Conservation (phyloP, 1,284 basidiomycete species). For the Neonothopanus nambi region DNA sequence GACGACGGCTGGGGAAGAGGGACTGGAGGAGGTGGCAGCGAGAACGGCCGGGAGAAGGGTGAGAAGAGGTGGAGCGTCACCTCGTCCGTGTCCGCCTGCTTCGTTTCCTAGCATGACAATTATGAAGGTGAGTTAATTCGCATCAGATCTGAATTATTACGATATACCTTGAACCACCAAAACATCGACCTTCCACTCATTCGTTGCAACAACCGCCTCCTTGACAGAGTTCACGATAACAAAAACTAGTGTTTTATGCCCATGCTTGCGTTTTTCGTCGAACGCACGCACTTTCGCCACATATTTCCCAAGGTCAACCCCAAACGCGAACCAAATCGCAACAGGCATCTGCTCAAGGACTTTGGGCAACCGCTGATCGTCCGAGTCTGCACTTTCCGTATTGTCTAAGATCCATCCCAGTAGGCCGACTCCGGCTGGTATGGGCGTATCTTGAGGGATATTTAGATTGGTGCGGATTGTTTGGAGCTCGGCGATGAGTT, state of each 20-base stretch:
- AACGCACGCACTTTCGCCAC: slow-evolving; percentile 18
- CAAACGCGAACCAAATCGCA: slow-evolving; percentile 23
- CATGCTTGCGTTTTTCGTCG: slow-evolving; percentile 6
- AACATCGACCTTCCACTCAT: slow-evolving; percentile 27
- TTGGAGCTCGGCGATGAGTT: background rate
- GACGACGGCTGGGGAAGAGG: slow-evolving; percentile 41
- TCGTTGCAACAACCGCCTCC: slow-evolving; percentile 22
- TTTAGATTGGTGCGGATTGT: slow-evolving; percentile 1
- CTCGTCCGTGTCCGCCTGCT: slow-evolving; percentile 53
- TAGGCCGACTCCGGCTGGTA: slow-evolving; percentile 21
- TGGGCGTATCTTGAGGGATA: background rate
- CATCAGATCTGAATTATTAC: no score
- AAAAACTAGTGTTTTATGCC: slow-evolving; percentile 26
- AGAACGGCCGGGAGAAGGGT: slow-evolving; percentile 44
- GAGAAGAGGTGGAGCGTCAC: slow-evolving; percentile 43
- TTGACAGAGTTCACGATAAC: slow-evolving; percentile 25
- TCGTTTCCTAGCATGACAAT: slow-evolving; percentile 42
- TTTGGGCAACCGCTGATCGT: slow-evolving; percentile 14
- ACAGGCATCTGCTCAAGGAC: slow-evolving; percentile 13
- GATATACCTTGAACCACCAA: slow-evolving; percentile 28
- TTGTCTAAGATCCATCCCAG: slow-evolving; percentile 20
- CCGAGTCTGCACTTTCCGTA: slow-evolving; percentile 6
- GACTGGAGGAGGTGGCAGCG: slow-evolving; percentile 31
- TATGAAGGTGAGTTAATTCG: background rate
- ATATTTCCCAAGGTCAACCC: slow-evolving; percentile 18